Evolutionary conservation across 345 rosid species (phyloP), one percentile per base, ranked within the genome.

Genomic region (Gynandropsis gynandra): DNA sequence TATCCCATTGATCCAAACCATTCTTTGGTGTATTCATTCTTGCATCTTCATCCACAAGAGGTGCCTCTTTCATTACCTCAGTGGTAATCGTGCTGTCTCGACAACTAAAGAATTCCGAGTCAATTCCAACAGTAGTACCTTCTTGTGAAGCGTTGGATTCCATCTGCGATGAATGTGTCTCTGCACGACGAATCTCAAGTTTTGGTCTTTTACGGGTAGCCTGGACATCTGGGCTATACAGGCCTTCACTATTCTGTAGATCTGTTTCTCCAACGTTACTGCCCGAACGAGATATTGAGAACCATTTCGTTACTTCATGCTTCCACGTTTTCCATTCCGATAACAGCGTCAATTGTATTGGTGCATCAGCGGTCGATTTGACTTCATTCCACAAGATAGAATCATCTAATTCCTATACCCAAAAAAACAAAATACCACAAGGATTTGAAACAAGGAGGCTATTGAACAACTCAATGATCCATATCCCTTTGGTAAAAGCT

Each of bases 271-370:
- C 77, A 29, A 68, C 69, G 47, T 29, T 67, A 44, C 76, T 47
- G 36, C 57, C 24, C 15, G 75, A 70, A 24, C 69, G 76, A 53
- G 97, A 77, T 21, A 68, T 72, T 4, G 87, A 78, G 64, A 93
- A 88, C 89, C 74, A 79, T 74, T 81, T 93, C 62, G 75, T 79
- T 18, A 80, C 73, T 52, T 93, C 99, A 40, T 83, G 94, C 78
- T 93, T 93, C 97, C 99, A 93, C 32, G 96, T 81, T 85, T 78
- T 88, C 97, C 99, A 83, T 68, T 88, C 95, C 42, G 95, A 79
- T 53, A 83, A 80, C 46, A 93, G 61, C 52, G 78, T 73, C 38
- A 81, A 66, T 64, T 78, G 90, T 65, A 75, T 63, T 6, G 80
- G 75, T 57, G 78, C 77, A 71, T 76, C 86, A 77, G 76, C 47